These are phyloP conservation scores for Orbilia javanica DNA, from an alignment of 2,329 filamentous ascomycete genomes.

Conservation along the genomic window DNA sequence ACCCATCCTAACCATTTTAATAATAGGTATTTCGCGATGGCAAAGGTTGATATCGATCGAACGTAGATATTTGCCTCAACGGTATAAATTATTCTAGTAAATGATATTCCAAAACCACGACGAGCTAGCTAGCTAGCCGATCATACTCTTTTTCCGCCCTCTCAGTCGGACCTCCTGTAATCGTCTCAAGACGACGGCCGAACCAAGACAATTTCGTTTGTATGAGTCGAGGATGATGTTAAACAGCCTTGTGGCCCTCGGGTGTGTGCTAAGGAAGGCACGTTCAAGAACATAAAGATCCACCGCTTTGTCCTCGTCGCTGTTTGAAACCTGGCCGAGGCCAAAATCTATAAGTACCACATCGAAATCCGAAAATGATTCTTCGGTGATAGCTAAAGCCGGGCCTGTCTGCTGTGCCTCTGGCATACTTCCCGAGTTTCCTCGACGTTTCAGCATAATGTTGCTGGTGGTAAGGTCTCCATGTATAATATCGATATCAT, in stretches of 20 bases:
- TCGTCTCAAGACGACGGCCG: constrained; percentile 79
- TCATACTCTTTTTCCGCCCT: constrained; percentile 95
- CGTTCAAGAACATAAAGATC: constrained; percentile 96
- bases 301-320: constrained; percentile 93
- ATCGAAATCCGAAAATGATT: constrained; percentile 71
- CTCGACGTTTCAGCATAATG: constrained; percentile 78
- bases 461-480: constrained; percentile 98
- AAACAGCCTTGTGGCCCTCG: constrained; percentile 82
- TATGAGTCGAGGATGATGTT: constrained; percentile 81
- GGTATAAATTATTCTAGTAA: neutral
- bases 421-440: constrained; percentile 59
- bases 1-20: constrained; percentile 1
- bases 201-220: constrained; percentile 79
- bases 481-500: constrained; percentile 88
- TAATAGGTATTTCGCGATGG: constrained; percentile 51
- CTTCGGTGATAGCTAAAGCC: neutral
- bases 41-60: constrained; percentile 12
- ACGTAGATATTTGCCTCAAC: neutral
- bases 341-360: constrained; percentile 96
- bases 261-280: constrained; percentile 95
- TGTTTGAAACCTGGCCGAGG: constrained; percentile 81
- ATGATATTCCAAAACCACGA: neutral
- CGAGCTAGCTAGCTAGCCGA: constrained; percentile 74
- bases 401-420: constrained; percentile 25
- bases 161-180: constrained; percentile 93